Conservation (phyloP, 129 eudicot species). For the Cynara cardunculus region DNA sequence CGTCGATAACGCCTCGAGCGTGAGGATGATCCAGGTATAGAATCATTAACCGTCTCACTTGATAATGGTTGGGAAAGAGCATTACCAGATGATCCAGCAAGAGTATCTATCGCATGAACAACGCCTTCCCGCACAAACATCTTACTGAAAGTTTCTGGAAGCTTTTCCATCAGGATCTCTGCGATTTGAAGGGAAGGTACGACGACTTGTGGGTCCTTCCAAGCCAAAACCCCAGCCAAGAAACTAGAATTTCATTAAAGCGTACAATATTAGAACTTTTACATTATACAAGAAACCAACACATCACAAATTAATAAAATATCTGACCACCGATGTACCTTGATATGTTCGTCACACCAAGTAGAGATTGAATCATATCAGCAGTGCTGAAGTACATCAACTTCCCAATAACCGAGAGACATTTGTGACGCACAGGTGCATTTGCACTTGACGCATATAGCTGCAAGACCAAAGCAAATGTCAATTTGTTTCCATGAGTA, state of each 20-base stretch:
- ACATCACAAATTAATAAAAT: neutral
- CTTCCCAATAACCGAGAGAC: slow-evolving; percentile 92
- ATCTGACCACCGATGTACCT: slow-evolving; percentile 43
- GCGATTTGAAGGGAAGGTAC: slow-evolving; percentile 94
- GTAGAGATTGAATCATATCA: slow-evolving; percentile 81
- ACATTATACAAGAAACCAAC: neutral
- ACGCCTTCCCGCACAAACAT: slow-evolving; percentile 97
- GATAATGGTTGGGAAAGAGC: slow-evolving; percentile 49
- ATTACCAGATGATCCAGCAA: slow-evolving; percentile 44
- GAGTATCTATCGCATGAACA: slow-evolving; percentile 85
- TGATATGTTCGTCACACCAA: slow-evolving; percentile 68
- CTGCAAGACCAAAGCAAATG: slow-evolving; percentile 33
- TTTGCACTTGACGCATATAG: slow-evolving; percentile 95
- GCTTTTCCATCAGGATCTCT: slow-evolving; percentile 92
- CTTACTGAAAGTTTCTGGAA: slow-evolving; percentile 85
- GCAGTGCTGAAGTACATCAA: slow-evolving; percentile 91
- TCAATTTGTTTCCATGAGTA: neutral
- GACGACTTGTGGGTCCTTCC: slow-evolving; percentile 97
- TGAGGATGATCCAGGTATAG: slow-evolving; percentile 64
- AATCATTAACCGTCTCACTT: slow-evolving; percentile 74
- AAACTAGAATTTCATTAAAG: slow-evolving; percentile 42
- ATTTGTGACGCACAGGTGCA: slow-evolving; percentile 96
- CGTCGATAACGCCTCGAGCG: slow-evolving; percentile 81
- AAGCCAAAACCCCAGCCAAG: slow-evolving; percentile 90
- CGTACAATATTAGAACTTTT: slow-evolving; percentile 1